Conservation (phyloP, 805 yeast species). For the Hagleromyces aurorensis region DNA sequence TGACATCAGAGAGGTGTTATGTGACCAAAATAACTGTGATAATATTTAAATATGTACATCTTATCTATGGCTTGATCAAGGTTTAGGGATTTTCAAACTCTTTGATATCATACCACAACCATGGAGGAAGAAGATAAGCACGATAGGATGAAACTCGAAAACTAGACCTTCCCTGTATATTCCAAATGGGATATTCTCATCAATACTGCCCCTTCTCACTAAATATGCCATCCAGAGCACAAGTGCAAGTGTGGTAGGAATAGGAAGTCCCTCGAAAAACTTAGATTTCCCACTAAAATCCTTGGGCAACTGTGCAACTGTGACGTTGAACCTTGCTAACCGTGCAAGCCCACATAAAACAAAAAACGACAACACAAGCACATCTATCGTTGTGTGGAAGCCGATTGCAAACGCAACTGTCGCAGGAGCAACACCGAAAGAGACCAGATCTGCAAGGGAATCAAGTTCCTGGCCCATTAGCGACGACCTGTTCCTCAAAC, state of each 20-base stretch:
- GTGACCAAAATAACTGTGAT: not conserved
- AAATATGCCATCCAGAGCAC: conserved; percentile 66
- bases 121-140: conserved; percentile 56
- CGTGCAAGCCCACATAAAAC: conserved; percentile 91
- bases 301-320: conserved; percentile 88
- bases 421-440: conserved; percentile 95
- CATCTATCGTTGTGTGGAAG: conserved; percentile 75
- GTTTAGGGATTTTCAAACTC: conserved; percentile 85
- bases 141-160: conserved; percentile 69
- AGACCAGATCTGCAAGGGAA: conserved; percentile 88
- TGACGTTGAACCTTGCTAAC: conserved; percentile 90
- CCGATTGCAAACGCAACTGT: conserved; percentile 88
- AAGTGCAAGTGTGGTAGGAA: conserved; percentile 76
- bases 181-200: conserved; percentile 60
- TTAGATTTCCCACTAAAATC: conserved; percentile 80
- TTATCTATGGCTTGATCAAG: conserved; percentile 26
- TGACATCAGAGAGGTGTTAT: too few species aligned
- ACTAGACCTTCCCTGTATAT: conserved; percentile 43
- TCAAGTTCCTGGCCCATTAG: conserved; percentile 97
- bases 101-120: conserved; percentile 92
- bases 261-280: conserved; percentile 94
- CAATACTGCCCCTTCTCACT: conserved; percentile 44
- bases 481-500: conserved; percentile 84
- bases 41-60: conserved; percentile 1
- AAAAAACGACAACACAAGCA: conserved; percentile 66